phyloP scores from a whole-genome alignment of 2,329 filamentous ascomycete genomes.

The Plectosphaerella plurivora region DNA sequence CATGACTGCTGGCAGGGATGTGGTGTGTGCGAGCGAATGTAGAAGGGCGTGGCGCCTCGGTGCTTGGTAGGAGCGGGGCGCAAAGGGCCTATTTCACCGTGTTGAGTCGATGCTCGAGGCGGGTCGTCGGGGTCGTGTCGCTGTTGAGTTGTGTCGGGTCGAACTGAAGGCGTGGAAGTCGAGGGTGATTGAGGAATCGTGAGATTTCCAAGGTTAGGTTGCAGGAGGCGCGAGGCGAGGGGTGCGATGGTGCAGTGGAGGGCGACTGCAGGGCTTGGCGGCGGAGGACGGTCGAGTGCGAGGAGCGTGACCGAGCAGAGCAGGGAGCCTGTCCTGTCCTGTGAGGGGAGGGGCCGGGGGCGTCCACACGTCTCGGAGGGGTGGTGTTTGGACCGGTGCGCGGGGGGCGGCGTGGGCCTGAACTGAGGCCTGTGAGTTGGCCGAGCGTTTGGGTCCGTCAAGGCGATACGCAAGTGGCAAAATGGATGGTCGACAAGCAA shows the following conservation, averaged over 20 bases:
- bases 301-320: neutral
- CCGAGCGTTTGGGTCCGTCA: no score
- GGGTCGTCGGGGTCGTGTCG: neutral
- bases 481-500: no score
- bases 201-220: neutral
- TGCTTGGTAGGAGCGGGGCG: no score
- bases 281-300: neutral
- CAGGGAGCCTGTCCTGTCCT: no score
- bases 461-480: no score
- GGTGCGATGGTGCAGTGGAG: neutral
- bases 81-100: no score
- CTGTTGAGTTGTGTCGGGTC: neutral
- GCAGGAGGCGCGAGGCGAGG: neutral
- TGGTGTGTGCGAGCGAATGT: neutral
- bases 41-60: neutral
- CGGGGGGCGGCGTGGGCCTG: no score
- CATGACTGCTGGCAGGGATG: constrained; percentile 23
- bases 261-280: neutral
- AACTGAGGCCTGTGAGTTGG: no score
- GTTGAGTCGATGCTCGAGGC: no score
- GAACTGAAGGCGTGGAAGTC: neutral
- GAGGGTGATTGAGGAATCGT: neutral
- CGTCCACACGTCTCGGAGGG: no score
- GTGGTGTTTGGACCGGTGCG: no score
- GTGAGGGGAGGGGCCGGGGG: no score